Percentiles rank a stretch among this genome's conserved stretches.
Conservation (phyloP, 2,329 filamentous ascomycete genomes). For the Penicillium sp. region DNA sequence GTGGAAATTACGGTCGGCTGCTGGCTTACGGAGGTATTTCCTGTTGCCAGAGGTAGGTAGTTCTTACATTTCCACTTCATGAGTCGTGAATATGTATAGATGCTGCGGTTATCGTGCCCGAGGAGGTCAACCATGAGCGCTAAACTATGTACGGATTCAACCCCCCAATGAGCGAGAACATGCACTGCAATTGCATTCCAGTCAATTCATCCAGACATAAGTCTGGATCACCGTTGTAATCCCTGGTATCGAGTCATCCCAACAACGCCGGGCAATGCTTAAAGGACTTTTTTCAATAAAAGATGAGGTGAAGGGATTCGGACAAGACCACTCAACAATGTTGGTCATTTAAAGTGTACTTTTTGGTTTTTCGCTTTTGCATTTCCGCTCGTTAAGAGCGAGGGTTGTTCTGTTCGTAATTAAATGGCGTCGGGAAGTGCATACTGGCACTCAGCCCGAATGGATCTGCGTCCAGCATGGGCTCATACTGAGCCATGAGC, state of each 20-base stretch:
- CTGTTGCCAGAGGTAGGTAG: neutral
- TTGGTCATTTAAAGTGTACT: neutral
- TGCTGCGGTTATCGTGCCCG: neutral
- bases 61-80: neutral
- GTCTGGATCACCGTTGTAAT: conserved; percentile 16
- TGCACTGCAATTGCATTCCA: neutral
- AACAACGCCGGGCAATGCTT: conserved; percentile 40
- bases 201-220: conserved; percentile 9
- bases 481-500: conserved; percentile 73
- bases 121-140: neutral
- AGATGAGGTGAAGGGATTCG: conserved; percentile 9
- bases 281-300: conserved; percentile 31
- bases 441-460: conserved; percentile 93
- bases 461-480: conserved; percentile 87
- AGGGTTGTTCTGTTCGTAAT: conserved; percentile 45
- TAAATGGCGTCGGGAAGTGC: conserved; percentile 86
- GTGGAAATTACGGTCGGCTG: neutral
- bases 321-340: neutral
- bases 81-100: neutral
- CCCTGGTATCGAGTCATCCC: conserved; percentile 35
- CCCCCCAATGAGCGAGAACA: neutral
- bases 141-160: conserved; percentile 2
- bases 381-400: conserved; percentile 21
- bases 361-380: conserved; percentile 7
- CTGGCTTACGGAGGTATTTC: neutral